phyloP scores from a whole-genome alignment of 495 filamentous ascomycete genomes.

The Xylaria acuta region DNA sequence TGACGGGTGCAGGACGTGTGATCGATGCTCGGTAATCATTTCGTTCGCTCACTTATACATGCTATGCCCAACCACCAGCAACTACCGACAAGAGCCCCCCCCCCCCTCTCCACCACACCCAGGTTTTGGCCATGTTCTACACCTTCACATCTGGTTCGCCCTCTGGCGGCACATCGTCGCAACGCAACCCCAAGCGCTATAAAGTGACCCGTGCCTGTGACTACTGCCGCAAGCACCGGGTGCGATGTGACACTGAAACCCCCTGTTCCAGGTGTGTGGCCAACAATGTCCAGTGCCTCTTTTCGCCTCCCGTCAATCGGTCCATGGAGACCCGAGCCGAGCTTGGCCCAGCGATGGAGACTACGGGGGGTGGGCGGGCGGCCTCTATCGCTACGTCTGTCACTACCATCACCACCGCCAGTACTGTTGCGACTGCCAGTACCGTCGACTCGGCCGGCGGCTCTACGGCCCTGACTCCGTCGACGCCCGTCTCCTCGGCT shows the following conservation, averaged over 20 bases:
- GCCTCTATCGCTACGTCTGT: neutral
- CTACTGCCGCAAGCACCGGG: constrained; percentile 41
- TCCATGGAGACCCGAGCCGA: constrained; percentile 5
- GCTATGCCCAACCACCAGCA: neutral
- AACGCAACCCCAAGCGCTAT: constrained; percentile 31
- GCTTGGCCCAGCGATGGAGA: neutral
- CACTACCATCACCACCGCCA: neutral
- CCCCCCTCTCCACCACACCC: neutral
- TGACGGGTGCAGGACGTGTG: neutral
- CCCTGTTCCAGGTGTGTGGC: constrained; percentile 39
- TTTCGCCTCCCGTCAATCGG: constrained; percentile 21
- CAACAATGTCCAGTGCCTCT: constrained; percentile 36
- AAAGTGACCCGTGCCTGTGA: constrained; percentile 41
- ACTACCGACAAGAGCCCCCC: neutral
- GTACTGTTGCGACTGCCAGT: neutral
- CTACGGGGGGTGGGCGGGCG: neutral
- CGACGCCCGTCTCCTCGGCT: neutral
- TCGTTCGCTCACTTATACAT: neutral
- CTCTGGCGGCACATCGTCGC: neutral
- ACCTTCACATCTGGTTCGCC: neutral
- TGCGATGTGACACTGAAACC: constrained; percentile 39
- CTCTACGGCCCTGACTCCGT: neutral
- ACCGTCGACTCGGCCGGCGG: neutral
- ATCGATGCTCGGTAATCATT: neutral
- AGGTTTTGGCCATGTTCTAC: neutral